phyloP scores from a whole-genome alignment of 1,284 basidiomycete species.

The Boletellus deceptivus region DNA sequence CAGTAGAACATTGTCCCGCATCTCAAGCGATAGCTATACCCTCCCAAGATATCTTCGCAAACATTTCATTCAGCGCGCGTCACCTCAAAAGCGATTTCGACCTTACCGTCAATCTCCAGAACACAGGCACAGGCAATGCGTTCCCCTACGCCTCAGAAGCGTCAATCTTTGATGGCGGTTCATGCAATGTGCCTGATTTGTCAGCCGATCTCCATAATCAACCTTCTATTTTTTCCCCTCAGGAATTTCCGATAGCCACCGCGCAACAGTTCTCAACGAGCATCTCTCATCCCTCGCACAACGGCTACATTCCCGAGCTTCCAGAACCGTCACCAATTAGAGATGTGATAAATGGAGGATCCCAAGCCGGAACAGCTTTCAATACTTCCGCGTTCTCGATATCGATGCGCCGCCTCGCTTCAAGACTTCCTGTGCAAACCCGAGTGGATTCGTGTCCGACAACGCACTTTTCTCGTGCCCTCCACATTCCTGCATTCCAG shows the following conservation, averaged over 20 bases:
- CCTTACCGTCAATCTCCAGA: conserved; percentile 7
- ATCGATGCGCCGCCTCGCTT: conserved; percentile 21
- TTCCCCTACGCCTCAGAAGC: conserved; percentile 8
- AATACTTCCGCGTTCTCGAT: conserved; percentile 20
- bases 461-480: conserved; percentile 7
- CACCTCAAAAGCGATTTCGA: conserved; percentile 20
- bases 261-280: conserved; percentile 10
- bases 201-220: conserved; percentile 10
- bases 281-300: conserved; percentile 1
- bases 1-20: conserved; percentile 15
- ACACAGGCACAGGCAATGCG: not conserved
- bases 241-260: conserved; percentile 9
- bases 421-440: conserved; percentile 17
- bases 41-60: conserved; percentile 14
- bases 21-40: conserved; percentile 2
- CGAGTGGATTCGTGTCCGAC: conserved; percentile 13
- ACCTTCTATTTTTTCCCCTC: conserved; percentile 4
- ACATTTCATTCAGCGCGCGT: conserved; percentile 7
- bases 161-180: not conserved
- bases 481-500: conserved; percentile 17
- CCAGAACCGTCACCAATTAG: conserved; percentile 16
- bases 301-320: conserved; percentile 16
- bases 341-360: conserved; percentile 12
- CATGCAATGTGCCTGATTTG: conserved; percentile 3
- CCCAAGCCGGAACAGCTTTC: conserved; percentile 12